Percentiles rank a stretch among this genome's conserved stretches.
Evolutionary conservation across 2,329 filamentous ascomycete genomes (phyloP).

Genomic region (Cladosporium sp.): DNA sequence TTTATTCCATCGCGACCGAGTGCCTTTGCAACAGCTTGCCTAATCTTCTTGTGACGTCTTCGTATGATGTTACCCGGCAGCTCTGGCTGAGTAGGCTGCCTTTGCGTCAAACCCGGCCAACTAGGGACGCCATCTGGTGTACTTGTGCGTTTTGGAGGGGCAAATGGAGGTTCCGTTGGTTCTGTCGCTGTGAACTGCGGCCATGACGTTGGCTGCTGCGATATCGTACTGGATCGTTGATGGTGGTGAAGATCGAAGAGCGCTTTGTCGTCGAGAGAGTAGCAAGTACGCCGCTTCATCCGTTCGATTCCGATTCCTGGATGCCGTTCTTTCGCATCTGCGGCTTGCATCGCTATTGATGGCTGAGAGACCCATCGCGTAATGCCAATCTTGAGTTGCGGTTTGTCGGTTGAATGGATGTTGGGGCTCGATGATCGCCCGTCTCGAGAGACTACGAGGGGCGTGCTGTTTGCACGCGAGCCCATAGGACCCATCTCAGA

Average conservation of each 20-base stretch:
- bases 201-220: not conserved
- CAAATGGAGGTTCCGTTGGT: slow-evolving; percentile 19
- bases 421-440: too few species aligned
- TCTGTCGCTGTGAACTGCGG: not conserved
- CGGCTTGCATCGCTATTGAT: too few species aligned
- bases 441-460: too few species aligned
- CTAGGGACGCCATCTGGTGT: slow-evolving; percentile 28
- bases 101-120: slow-evolving; percentile 21
- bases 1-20: not conserved
- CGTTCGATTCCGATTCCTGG: slow-evolving; percentile 3
- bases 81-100: not conserved
- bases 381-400: too few species aligned
- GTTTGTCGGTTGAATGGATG: too few species aligned
- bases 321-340: not conserved
- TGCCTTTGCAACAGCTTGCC: not conserved
- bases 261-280: slow-evolving; percentile 24
- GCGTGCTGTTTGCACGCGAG: too few species aligned
- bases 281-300: slow-evolving; percentile 14
- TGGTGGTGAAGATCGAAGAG: slow-evolving; percentile 10
- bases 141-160: slow-evolving; percentile 21
- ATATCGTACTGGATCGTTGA: slow-evolving; percentile 6
- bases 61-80: not conserved
- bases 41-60: not conserved
- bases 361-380: too few species aligned
- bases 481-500: too few species aligned